Conservation (phyloP, 2,329 filamentous ascomycete species). For the Penicillium glabrum region DNA sequence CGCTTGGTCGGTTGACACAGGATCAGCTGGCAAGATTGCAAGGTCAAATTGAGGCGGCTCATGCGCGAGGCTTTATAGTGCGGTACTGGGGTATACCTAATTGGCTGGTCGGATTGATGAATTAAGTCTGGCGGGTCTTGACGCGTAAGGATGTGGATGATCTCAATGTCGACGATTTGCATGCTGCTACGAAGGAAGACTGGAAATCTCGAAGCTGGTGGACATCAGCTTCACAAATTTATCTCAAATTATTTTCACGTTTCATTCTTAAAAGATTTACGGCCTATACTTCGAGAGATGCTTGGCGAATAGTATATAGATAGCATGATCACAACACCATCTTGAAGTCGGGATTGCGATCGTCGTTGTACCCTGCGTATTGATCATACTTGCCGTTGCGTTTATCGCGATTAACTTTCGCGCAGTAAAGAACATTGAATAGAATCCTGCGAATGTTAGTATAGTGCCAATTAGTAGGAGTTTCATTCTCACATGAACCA, state of each 20-base stretch:
- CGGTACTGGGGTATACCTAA: conserved; percentile 62
- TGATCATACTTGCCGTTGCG: conserved; percentile 57
- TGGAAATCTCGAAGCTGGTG: conserved; percentile 31
- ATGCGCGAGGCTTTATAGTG: conserved; percentile 55
- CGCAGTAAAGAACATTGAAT: conserved; percentile 61
- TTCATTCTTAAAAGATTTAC: too few relatives aligned
- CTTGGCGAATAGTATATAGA: too few relatives aligned
- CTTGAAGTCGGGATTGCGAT: conserved; percentile 62
- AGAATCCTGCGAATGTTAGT: conserved; percentile 48
- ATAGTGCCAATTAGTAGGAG: neutral
- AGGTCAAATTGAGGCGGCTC: conserved; percentile 49
- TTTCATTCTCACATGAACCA: conserved; percentile 62
- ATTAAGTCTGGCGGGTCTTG: conserved; percentile 47
- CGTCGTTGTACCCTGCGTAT: conserved; percentile 60
- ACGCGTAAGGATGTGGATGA: conserved; percentile 57
- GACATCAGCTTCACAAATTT: too few relatives aligned
- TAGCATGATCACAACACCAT: conserved; percentile 53
- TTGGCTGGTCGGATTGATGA: conserved; percentile 50
- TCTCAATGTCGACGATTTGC: conserved; percentile 62
- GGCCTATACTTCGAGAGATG: too few relatives aligned
- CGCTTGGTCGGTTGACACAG: conserved; percentile 38
- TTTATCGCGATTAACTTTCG: conserved; percentile 65
- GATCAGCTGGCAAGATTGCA: conserved; percentile 51
- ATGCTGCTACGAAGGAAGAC: conserved; percentile 43
- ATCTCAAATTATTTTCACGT: too few relatives aligned